Evolutionary conservation across 2,329 filamentous ascomycete species (phyloP).

Genomic region (Xylaria sp.): DNA sequence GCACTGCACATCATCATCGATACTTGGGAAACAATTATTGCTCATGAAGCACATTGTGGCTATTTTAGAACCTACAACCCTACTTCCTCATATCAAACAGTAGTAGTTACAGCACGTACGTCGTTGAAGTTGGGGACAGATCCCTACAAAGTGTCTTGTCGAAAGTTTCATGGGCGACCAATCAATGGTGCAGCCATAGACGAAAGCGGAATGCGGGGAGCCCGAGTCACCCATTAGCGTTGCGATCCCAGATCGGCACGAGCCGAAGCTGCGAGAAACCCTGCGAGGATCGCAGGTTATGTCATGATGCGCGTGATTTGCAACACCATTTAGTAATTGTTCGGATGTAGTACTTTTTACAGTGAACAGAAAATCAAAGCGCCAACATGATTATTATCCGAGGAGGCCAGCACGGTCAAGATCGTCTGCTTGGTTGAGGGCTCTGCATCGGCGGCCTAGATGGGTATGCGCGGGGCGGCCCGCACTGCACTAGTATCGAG

Average conservation of each 20-base stretch:
- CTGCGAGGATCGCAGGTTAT: neutral
- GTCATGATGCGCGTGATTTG: neutral
- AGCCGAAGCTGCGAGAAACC: conserved; percentile 23
- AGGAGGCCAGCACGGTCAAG: neutral
- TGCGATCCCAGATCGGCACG: conserved; percentile 27
- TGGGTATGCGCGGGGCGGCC: neutral
- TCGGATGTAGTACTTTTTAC: neutral
- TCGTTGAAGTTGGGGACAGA: conserved; percentile 30
- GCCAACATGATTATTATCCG: too few relatives aligned
- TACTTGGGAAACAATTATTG: neutral
- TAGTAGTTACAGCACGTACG: conserved; percentile 22
- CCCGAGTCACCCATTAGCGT: neutral
- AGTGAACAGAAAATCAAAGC: too few relatives aligned
- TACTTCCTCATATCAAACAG: neutral
- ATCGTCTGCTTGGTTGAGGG: neutral
- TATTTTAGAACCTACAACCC: neutral
- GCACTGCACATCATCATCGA: neutral
- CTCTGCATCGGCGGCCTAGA: neutral
- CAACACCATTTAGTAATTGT: neutral
- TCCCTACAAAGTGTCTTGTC: conserved; percentile 27
- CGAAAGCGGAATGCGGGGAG: conserved; percentile 32
- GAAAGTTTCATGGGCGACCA: conserved; percentile 25
- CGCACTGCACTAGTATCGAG: neutral
- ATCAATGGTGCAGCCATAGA: conserved; percentile 28
- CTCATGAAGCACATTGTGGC: neutral